Conservation (phyloP, 345 rosid genomes). For the Murraya koenigii region DNA sequence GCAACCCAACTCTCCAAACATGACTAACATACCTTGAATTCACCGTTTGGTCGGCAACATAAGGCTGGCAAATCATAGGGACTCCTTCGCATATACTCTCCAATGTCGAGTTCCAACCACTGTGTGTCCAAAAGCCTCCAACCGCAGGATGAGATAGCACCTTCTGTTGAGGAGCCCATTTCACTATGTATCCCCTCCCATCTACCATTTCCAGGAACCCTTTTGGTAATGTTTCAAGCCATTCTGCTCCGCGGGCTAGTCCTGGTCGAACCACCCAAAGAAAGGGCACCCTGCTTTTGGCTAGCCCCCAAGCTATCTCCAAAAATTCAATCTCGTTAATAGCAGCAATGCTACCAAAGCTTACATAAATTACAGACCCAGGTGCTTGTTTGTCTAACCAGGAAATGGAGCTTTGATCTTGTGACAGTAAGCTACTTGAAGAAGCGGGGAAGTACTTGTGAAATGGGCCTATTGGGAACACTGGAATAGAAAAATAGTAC, state of each 20-base stretch:
- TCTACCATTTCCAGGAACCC: conserved; percentile 41
- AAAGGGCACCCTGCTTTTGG: conserved; percentile 45
- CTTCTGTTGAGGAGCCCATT: conserved; percentile 69
- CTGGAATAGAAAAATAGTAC: conserved; percentile 23
- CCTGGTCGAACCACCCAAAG: conserved; percentile 67
- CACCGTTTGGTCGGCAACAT: conserved; percentile 55
- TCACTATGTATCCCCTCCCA: conserved; percentile 45
- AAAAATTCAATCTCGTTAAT: conserved; percentile 33
- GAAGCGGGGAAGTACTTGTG: conserved; percentile 33
- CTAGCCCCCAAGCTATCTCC: conserved; percentile 57
- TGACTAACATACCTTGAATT: conserved; percentile 47
- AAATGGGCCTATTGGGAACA: conserved; percentile 50
- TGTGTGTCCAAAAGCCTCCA: conserved; percentile 65
- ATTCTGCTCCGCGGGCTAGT: conserved; percentile 23
- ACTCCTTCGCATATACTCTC: conserved; percentile 64
- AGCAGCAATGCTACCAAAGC: conserved; percentile 59
- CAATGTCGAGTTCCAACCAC: conserved; percentile 70
- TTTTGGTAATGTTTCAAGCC: conserved; percentile 39
- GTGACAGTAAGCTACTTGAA: conserved; percentile 27
- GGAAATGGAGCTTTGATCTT: conserved; percentile 32
- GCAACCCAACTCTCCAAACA: conserved; percentile 57
- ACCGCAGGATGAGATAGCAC: conserved; percentile 51
- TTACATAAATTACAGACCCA: conserved; percentile 46
- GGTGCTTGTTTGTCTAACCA: conserved; percentile 58
- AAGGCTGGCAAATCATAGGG: conserved; percentile 73